These are phyloP conservation scores for Lactarius hengduanensis DNA, from an alignment of 768 basidiomycete genomes.

Conservation along the genomic window DNA sequence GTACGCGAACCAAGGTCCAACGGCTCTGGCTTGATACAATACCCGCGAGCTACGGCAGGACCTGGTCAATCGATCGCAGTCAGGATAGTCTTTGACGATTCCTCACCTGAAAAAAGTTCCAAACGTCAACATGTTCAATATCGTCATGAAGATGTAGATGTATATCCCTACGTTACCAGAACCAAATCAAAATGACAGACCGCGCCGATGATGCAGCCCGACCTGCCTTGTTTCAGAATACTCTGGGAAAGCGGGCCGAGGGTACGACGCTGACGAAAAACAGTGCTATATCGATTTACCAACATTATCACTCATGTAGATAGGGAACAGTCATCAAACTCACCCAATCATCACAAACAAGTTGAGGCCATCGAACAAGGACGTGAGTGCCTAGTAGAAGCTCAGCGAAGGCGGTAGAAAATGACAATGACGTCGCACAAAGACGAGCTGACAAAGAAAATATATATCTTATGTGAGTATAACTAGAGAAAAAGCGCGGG, in stretches of 20 bases:
- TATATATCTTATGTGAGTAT: background rate
- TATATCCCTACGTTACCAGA: conserved; percentile 18
- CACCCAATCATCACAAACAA: conserved; percentile 19
- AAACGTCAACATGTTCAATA: conserved; percentile 25
- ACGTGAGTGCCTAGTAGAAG: conserved; percentile 2
- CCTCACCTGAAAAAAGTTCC: conserved; percentile 24
- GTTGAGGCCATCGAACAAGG: conserved; percentile 21
- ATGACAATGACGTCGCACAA: background rate
- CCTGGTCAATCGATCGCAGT: background rate
- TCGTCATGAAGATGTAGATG: conserved; percentile 25
- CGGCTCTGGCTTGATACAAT: no score
- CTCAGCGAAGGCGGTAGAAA: background rate
- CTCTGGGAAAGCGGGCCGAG: conserved; percentile 18
- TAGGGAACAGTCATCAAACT: background rate
- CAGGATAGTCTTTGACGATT: background rate
- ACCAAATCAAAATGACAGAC: background rate
- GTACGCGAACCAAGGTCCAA: conserved; percentile 25
- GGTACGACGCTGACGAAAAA: conserved; percentile 5
- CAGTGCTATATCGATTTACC: conserved; percentile 14
- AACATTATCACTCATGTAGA: background rate
- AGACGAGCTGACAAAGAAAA: conserved; percentile 10
- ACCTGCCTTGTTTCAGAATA: conserved; percentile 27
- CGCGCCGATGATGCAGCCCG: background rate
- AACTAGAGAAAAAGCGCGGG: background rate
- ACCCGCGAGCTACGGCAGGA: no score